phyloP scores from a whole-genome alignment of 179 eudicot species.

The Camellia oleifera region DNA sequence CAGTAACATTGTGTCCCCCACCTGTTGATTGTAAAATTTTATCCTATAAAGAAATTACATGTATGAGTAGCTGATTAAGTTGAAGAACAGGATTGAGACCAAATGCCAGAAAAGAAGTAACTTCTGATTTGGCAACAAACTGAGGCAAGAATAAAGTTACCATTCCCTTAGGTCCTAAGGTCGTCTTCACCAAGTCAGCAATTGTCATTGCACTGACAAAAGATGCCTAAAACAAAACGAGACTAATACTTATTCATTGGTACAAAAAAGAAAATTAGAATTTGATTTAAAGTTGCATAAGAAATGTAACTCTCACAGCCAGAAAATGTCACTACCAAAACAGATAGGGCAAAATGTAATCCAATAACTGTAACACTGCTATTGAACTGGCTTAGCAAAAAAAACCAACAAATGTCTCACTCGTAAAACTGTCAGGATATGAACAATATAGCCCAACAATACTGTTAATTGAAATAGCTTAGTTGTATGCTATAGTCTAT shows the following conservation, averaged over 20 bases:
- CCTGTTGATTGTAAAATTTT: conserved; percentile 96
- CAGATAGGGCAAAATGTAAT: background rate
- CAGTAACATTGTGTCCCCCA: conserved; percentile 85
- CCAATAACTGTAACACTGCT: background rate
- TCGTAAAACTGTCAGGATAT: background rate
- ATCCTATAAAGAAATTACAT: conserved; percentile 47
- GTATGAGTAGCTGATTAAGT: conserved; percentile 1
- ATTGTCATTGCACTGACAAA: conserved; percentile 93
- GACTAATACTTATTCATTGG: background rate
- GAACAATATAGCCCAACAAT: background rate
- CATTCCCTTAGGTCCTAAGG: conserved; percentile 98
- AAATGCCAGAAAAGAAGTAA: background rate
- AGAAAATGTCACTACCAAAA: background rate
- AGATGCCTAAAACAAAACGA: conserved; percentile 49
- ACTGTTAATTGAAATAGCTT: background rate
- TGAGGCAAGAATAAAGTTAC: conserved; percentile 31
- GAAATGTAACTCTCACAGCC: background rate
- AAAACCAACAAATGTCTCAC: background rate
- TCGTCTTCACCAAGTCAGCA: conserved; percentile 90
- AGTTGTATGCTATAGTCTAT: background rate
- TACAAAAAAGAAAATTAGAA: background rate
- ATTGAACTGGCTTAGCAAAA: background rate
- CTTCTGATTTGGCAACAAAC: background rate
- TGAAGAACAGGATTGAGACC: background rate
- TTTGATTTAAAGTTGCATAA: background rate